phyloP scores from a whole-genome alignment of 805 yeast genomes.

The Yamadazyma insecticola region DNA sequence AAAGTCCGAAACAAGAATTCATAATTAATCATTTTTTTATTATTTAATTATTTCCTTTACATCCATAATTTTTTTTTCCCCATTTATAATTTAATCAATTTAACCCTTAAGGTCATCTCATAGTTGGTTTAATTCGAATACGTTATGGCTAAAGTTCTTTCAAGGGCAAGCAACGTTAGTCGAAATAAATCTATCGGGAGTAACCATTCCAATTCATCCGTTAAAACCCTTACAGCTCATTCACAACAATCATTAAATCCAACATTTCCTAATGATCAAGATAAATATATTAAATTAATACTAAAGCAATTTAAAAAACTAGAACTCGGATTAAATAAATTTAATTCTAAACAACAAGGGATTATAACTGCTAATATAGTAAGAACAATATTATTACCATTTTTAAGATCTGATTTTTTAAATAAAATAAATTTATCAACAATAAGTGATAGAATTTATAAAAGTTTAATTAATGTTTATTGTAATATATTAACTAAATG shows the following conservation, averaged over 20 bases:
- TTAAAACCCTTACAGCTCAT: constrained; percentile 2
- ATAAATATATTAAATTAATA: constrained; percentile 10
- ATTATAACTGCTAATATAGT: constrained; percentile 43
- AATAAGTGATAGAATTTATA: constrained; percentile 18
- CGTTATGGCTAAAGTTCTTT: constrained; percentile 18
- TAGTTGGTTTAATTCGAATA: too few species aligned
- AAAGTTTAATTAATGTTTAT: constrained; percentile 28
- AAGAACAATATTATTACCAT: constrained; percentile 44
- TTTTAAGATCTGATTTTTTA: constrained; percentile 27
- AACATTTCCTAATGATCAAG: constrained; percentile 4
- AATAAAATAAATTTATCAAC: constrained; percentile 15
- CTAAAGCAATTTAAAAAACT: constrained; percentile 32
- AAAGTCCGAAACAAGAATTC: too few species aligned
- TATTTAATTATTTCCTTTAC: too few species aligned
- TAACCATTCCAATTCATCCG: neutral
- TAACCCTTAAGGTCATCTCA: too few species aligned
- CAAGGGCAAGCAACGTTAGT: constrained; percentile 12
- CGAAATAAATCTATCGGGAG: constrained; percentile 14
- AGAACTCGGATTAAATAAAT: constrained; percentile 42
- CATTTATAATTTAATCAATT: too few species aligned
- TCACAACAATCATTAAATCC: constrained; percentile 12
- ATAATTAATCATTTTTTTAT: too few species aligned
- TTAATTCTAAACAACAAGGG: constrained; percentile 34
- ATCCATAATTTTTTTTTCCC: too few species aligned
- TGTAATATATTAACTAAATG: constrained; percentile 38